phyloP scores from a whole-genome alignment of 1,284 basidiomycete genomes.

The Athelia sp. region DNA sequence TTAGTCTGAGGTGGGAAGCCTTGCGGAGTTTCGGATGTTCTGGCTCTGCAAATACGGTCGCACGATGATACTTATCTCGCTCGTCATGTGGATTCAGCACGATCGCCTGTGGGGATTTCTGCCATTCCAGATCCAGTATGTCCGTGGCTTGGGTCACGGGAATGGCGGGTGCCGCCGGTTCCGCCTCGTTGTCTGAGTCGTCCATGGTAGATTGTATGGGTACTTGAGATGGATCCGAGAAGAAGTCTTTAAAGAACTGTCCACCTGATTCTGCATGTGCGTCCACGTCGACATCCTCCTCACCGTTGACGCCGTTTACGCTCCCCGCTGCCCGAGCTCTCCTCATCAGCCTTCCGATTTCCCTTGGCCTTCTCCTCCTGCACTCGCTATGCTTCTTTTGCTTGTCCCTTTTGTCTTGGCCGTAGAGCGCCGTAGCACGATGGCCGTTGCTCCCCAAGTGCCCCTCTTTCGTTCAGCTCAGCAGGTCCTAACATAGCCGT shows the following conservation, averaged over 20 bases:
- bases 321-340: slow-evolving; percentile 18
- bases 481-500: slow-evolving; percentile 44
- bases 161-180: slow-evolving; percentile 15
- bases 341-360: slow-evolving; percentile 41
- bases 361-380: slow-evolving; percentile 27
- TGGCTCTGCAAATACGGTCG: slow-evolving; percentile 68
- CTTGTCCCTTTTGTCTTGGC: slow-evolving; percentile 47
- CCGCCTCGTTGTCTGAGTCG: slow-evolving; percentile 34
- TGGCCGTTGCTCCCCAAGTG: slow-evolving; percentile 79
- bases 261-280: slow-evolving; percentile 10
- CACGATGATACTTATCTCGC: slow-evolving; percentile 54
- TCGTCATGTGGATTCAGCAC: slow-evolving; percentile 39
- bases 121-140: slow-evolving; percentile 61
- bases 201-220: slow-evolving; percentile 30
- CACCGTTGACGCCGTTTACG: slow-evolving; percentile 30
- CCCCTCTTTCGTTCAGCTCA: slow-evolving; percentile 25
- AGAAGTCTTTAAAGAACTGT: slow-evolving; percentile 68
- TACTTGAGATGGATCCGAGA: slow-evolving; percentile 65
- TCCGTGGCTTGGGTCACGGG: too few species aligned
- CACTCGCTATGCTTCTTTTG: slow-evolving; percentile 27
- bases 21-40: slow-evolving; percentile 38
- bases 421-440: slow-evolving; percentile 56
- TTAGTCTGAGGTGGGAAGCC: slow-evolving; percentile 45
- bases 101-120: slow-evolving; percentile 61
- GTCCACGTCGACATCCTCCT: slow-evolving; percentile 10